Base-by-base conservation (phyloP, 805 yeast genomes). In the Crinitomyces ghanaensis region DNA sequence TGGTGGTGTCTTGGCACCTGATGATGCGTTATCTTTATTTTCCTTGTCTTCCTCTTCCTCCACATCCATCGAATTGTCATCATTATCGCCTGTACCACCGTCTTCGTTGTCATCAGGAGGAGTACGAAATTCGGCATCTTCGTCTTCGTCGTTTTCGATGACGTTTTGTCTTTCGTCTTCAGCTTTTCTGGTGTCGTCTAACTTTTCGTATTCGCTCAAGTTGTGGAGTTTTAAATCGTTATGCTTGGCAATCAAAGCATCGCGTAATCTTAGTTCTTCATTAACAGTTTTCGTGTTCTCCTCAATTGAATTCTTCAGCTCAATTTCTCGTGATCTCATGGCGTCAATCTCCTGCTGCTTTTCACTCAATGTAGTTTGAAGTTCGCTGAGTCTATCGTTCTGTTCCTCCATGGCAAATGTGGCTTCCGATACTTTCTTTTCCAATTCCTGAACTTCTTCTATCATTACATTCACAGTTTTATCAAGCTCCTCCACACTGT, bases 251-350 rank as follows among this genome's bases (percentile, higher is more conserved):
- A 28, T 18, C 39, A 48, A 53, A 11, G 45, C 44, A 23, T 64
- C 53, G 13, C 62, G 50, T 3, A 53, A 54, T 13, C 52, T 53
- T 1, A 64, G 54, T 32, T 62, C 66, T 14, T 58, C 65, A 26
- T 62, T 56, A 8, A 68, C 48, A 16, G 63, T 45, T 1, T 59
- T 49, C 37, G 63, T 65, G 38, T 67, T 65, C 43, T 72, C 74
- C 36, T 78, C 86, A 32, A 77, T 54, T 45, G 70, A 71, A 45
- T 73, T 76, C 19, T 66, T 68, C 18, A 78, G 55, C 47, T 80
- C 88, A 30, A 80, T 66, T 50, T 80, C 85, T 12, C 63, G 61
- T 5, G 82, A 72, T 46, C 72, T 68, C 43, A 76, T 65, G 21
- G 68, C 67, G 40, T 75, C 73, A 34, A 75, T 64, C 33, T 65